Evolutionary conservation across 108 stramenopile species (phyloP).

Genomic region (Skeletonema marinoi): DNA sequence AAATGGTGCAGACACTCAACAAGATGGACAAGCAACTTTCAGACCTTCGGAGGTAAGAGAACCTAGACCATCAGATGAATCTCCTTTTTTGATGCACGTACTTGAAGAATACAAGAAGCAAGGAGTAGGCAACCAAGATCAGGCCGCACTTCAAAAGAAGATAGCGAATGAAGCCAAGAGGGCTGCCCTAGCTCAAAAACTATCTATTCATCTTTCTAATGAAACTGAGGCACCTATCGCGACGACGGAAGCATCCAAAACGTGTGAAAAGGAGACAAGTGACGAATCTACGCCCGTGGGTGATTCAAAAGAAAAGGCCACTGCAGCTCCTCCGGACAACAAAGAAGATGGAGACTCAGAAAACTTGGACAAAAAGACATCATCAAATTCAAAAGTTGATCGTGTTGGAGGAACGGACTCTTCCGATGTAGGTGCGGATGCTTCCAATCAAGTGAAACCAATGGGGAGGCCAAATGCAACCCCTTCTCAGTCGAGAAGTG

Average conservation of each 20-base stretch:
- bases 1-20: background rate
- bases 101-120: background rate
- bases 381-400: background rate
- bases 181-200: background rate
- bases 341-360: background rate
- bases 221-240: background rate
- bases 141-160: background rate
- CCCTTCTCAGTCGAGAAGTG: background rate
- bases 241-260: background rate
- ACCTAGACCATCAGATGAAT: background rate
- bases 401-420: background rate
- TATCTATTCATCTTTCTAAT: slow-evolving; percentile 1
- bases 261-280: background rate
- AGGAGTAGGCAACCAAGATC: background rate
- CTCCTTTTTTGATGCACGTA: background rate
- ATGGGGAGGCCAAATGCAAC: background rate
- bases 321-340: background rate
- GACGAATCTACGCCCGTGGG: background rate
- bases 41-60: background rate
- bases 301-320: background rate
- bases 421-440: background rate
- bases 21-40: background rate
- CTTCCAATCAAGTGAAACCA: background rate
- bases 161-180: background rate
- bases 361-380: background rate